Base-by-base conservation (phyloP, 495 filamentous ascomycete genomes). In the Aspergillus baeticus region DNA sequence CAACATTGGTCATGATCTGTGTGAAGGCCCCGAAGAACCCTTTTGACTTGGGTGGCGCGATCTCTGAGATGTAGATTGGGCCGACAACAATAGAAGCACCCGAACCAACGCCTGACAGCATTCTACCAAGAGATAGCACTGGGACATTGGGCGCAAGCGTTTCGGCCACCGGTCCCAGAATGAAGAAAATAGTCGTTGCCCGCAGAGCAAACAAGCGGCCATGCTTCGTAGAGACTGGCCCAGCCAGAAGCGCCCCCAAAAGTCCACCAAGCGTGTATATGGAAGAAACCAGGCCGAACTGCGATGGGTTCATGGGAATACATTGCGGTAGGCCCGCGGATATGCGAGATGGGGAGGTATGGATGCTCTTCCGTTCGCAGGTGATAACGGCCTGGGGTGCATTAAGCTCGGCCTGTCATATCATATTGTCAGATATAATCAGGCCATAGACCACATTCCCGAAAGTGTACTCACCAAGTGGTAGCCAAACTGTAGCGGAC, bases 211-310 rank as follows among this genome's bases (percentile, higher is more conserved):
- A 71, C 5, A 87, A 76, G 7, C 94, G 86, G 18, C 94, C 94
- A 55, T 86, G 85, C 11, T 73, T 72, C 1, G 87, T 88, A 1
- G 89, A 83, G 17, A 89, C 66, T 0, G 90, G 88, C 0, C 91
- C 91, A 10, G 89, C 85, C 6, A 80, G 69, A 34, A 98, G 75
- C 6, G 94, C 93, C 7, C 94, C 94, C 7, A 90, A 18, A 10
- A 98, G 76, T 1, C 95, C 94, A 17, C 94, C 94, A 11, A 96
- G 77, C 0, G 94, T 97, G 72, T 94, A 96, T 60, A 96, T 87
- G 34, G 91, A 94, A 14, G 87, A 89, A 10, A 96, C 87, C 55
- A 90, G 72, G 18, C 89, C 91, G 59, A 95, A 92, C 58, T 88
- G 80, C 23, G 83, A 79, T 2, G 85, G 69, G 59, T 75, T 85